Evolutionary conservation across 1,284 basidiomycete genomes (phyloP), one percentile per base, ranked within the genome.

Genomic region (Athelia psychrophila): DNA sequence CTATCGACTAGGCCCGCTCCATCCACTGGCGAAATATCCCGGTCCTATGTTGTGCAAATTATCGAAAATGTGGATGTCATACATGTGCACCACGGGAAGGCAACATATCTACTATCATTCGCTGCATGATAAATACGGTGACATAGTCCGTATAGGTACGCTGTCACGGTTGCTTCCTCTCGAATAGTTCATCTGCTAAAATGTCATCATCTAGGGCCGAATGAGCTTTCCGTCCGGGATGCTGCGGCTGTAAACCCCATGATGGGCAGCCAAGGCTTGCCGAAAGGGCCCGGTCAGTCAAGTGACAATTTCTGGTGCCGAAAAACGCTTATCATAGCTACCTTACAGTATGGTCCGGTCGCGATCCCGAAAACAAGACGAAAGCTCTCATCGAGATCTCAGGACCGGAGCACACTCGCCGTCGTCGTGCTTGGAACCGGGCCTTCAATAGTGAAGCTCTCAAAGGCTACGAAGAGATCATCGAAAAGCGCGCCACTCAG

Each of bases 351-450:
- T 66, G 62, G 59, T 59, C 58, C 42, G 63, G 60, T n/a, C 56
- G 60, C 49, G 48, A 51, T 23, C 54, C 60, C 38, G 45, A 55
- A 10, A 56, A 61, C 20, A 55, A 54, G 38, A 36, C 38, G 23
- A 55, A 33, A 47, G 16, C 36, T 30, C 32, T 54, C 32, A 51
- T 64, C 3, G 32, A 49, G 30, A 52, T 60, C 22, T 54, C 61
- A n/a, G 66, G 67, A 4, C 62, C 66, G 13, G 27, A 30, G 27
- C 82, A 84, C 51, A 62, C 74, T 0, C 69, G 71, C 18, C 72
- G 79, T 15, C 72, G 83, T 22, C 72, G 72, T 48, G 68, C 74
- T 4, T 85, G 83, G 82, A 74, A 75, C 32, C 71, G 72, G 20
- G 82, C 72, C 0, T 76, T 84, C 60, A 74, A 68, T 54, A 66